Evolutionary conservation across 1,139 yeast genomes (phyloP).

Genomic region (Pichiaceae sp.): DNA sequence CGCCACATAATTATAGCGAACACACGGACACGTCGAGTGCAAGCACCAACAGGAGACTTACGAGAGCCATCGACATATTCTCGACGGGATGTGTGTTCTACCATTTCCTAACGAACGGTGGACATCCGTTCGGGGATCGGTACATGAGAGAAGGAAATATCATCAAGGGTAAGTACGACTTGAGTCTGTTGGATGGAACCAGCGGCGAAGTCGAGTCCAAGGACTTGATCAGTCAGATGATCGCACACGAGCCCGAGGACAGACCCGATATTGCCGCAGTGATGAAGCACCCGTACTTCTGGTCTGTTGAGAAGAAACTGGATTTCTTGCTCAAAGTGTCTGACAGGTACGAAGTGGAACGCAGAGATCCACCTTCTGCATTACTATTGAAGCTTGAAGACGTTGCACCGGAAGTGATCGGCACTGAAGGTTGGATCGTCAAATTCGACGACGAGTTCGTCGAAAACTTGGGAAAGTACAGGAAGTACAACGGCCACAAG

Average conservation of each 20-base stretch:
- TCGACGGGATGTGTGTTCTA: constrained; percentile 92
- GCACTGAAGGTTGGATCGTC: constrained; percentile 65
- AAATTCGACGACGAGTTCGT: constrained; percentile 63
- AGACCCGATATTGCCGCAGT: constrained; percentile 69
- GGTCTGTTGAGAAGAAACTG: constrained; percentile 68
- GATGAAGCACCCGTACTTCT: constrained; percentile 79
- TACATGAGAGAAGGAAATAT: constrained; percentile 85
- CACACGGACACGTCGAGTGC: constrained; percentile 8
- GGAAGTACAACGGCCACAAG: constrained; percentile 75
- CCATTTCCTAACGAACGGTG: constrained; percentile 75
- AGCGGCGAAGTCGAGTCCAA: constrained; percentile 54
- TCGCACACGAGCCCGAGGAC: constrained; percentile 52
- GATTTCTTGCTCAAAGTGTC: constrained; percentile 81
- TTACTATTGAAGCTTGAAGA: constrained; percentile 54
- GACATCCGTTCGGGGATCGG: constrained; percentile 92
- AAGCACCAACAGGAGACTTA: constrained; percentile 45
- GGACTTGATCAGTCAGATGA: constrained; percentile 68
- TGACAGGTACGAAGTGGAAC: constrained; percentile 83
- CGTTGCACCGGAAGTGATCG: constrained; percentile 44
- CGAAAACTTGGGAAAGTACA: constrained; percentile 79
- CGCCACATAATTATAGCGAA: constrained; percentile 2
- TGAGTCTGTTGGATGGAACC: constrained; percentile 35
- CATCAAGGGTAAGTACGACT: constrained; percentile 57
- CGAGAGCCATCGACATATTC: constrained; percentile 89
- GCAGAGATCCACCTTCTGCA: constrained; percentile 77